Evolutionary conservation across 2,329 filamentous ascomycete genomes (phyloP).

Genomic region (Talaromyces pinophilus): DNA sequence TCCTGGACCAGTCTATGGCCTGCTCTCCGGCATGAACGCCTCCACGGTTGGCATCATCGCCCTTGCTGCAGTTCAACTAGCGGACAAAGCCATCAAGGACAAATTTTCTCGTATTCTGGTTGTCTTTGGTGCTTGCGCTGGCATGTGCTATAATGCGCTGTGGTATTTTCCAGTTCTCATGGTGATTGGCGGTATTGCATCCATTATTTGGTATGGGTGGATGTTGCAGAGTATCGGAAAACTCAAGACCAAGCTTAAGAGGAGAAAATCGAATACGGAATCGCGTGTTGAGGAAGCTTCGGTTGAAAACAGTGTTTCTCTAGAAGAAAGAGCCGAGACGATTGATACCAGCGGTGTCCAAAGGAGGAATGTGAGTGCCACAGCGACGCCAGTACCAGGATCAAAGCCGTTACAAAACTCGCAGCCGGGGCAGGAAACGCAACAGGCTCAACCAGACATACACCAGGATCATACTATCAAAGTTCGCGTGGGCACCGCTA

Average conservation of each 20-base stretch:
- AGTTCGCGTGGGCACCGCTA: constrained; percentile 38
- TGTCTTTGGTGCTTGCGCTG: constrained; percentile 63
- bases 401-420: background rate
- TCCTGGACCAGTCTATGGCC: constrained; percentile 64
- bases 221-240: constrained; percentile 44
- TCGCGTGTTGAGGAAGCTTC: constrained; percentile 3
- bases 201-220: constrained; percentile 59
- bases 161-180: constrained; percentile 75
- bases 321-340: background rate
- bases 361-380: constrained; percentile 4
- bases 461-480: constrained; percentile 37
- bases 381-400: background rate
- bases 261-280: constrained; percentile 24
- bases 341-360: background rate
- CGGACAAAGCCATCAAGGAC: constrained; percentile 68
- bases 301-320: constrained; percentile 4
- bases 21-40: constrained; percentile 71
- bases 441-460: background rate
- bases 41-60: constrained; percentile 72
- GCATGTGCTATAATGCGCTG: constrained; percentile 68
- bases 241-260: constrained; percentile 34
- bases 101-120: constrained; percentile 63
- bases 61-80: constrained; percentile 67
- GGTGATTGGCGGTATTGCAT: constrained; percentile 54
- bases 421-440: background rate